phyloP scores from a whole-genome alignment of 2,329 filamentous ascomycete genomes.

The Seiridium unicorne region DNA sequence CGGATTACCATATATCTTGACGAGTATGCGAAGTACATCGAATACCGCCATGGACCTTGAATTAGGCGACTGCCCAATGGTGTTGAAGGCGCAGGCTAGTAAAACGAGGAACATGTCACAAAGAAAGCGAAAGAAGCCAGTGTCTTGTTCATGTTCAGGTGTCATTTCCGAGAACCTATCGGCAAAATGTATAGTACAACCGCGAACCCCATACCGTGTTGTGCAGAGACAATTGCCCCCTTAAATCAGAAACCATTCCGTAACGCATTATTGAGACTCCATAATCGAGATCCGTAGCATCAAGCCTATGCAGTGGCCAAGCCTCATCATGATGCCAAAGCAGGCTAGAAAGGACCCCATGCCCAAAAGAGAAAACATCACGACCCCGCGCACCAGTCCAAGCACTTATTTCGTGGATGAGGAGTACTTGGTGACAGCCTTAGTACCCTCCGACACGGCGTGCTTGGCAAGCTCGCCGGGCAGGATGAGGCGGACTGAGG shows the following conservation, averaged over 20 bases:
- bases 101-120: neutral
- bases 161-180: slow-evolving; percentile 63
- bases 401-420: slow-evolving; percentile 92
- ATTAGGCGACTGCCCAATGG: too few species aligned
- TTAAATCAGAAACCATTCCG: slow-evolving; percentile 64
- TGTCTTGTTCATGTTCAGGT: slow-evolving; percentile 54
- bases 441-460: slow-evolving; percentile 98
- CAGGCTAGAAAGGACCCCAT: slow-evolving; percentile 35
- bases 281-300: slow-evolving; percentile 20
- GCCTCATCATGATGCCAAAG: slow-evolving; percentile 59
- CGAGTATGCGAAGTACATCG: too few species aligned
- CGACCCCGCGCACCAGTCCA: slow-evolving; percentile 49
- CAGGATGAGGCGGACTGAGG: slow-evolving; percentile 95
- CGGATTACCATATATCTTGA: too few species aligned
- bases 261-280: slow-evolving; percentile 71
- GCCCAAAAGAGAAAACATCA: slow-evolving; percentile 53
- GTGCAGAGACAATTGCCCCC: slow-evolving; percentile 68
- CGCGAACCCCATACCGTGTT: slow-evolving; percentile 66
- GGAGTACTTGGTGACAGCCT: slow-evolving; percentile 99
- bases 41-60: too few species aligned
- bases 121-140: neutral
- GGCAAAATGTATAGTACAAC: slow-evolving; percentile 71
- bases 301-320: slow-evolving; percentile 31
- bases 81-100: too few species aligned
- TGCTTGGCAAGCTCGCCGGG: slow-evolving; percentile 99